Percentiles rank a stretch among this genome's conserved stretches.
These are phyloP conservation scores for Harringtonia lauricola DNA, from an alignment of 2,329 filamentous ascomycete species.

Conservation along the genomic window DNA sequence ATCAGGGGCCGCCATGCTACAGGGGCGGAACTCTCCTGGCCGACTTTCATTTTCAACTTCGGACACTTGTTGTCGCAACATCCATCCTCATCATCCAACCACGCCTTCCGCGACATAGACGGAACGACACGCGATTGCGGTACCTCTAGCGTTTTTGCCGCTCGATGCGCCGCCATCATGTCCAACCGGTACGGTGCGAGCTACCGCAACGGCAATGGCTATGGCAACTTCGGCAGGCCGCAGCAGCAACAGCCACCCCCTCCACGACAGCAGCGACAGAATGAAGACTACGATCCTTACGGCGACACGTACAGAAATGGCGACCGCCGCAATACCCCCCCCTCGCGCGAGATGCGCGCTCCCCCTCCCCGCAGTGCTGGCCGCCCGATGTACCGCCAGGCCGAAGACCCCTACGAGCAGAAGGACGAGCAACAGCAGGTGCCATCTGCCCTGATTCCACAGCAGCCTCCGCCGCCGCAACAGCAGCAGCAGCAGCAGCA, in stretches of 20 bases:
- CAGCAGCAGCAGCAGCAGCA: constrained; percentile 13
- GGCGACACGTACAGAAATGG: constrained; percentile 33
- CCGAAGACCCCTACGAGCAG: background rate
- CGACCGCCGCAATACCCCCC: constrained; percentile 19
- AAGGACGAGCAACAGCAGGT: constrained; percentile 4
- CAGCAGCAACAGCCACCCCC: constrained; percentile 6
- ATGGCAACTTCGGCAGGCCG: constrained; percentile 29
- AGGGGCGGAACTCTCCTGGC: too few species aligned
- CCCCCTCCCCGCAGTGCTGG: background rate
- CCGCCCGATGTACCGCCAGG: constrained; percentile 5
- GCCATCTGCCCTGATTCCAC: too few species aligned
- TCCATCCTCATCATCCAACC: background rate
- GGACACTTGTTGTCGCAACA: background rate
- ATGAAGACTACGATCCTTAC: constrained; percentile 39
- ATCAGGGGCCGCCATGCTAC: too few species aligned
- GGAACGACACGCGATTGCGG: background rate
- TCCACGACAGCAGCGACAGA: background rate
- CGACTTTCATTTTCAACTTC: background rate
- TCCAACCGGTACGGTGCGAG: constrained; percentile 38
- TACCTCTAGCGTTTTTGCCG: background rate
- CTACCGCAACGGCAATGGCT: constrained; percentile 32
- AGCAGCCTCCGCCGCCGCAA: too few species aligned
- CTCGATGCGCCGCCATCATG: constrained; percentile 23
- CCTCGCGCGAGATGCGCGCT: constrained; percentile 1
- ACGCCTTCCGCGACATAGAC: background rate